Conservation (phyloP, 2,329 filamentous ascomycete genomes). For the Colletotrichum siamense region DNA sequence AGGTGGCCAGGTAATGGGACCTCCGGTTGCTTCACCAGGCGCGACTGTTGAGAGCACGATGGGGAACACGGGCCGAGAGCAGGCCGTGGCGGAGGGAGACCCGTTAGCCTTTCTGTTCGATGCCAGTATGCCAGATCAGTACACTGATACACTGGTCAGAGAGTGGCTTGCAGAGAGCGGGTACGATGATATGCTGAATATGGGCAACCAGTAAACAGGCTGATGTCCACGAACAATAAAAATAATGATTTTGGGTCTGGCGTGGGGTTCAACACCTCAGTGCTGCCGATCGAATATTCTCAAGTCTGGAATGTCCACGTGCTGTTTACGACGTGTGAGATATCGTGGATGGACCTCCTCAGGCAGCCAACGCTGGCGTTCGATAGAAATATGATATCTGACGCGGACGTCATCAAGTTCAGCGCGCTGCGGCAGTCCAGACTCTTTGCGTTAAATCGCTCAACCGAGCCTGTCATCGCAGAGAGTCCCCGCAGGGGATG, state of each 20-base stretch:
- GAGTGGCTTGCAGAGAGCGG: slow-evolving; percentile 7
- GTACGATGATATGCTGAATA: neutral
- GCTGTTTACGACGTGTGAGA: neutral
- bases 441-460: neutral
- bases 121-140: neutral
- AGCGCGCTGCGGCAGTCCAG: neutral
- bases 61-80: neutral
- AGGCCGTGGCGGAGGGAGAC: neutral
- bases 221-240: fast-evolving
- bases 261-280: neutral
- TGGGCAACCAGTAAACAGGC: neutral
- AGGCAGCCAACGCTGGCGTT: neutral
- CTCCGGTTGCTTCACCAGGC: neutral
- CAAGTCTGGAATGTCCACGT: neutral
- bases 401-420: neutral
- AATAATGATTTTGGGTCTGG: neutral
- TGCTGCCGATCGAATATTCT: neutral
- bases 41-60: neutral
- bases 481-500: neutral
- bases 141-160: neutral
- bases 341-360: fast-evolving
- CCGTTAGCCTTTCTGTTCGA: neutral
- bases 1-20: neutral
- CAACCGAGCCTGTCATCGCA: neutral
- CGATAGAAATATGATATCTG: fast-evolving